Evolutionary conservation across 2,329 filamentous ascomycete species (phyloP), one percentile per base, ranked within the genome.

Genomic region (Graphilbum fragrans): DNA sequence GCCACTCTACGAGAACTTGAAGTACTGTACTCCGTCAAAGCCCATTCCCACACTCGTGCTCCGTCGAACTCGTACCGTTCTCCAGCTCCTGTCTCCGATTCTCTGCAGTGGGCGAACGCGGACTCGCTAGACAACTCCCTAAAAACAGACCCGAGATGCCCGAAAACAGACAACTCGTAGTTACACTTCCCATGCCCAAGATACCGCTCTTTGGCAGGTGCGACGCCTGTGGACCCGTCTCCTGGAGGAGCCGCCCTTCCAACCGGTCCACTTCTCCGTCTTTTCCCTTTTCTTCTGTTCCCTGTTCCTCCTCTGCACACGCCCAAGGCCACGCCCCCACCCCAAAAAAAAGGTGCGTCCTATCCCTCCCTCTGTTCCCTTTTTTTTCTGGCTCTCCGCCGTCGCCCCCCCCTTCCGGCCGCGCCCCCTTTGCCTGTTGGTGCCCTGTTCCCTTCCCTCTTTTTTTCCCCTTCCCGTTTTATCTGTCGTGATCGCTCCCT

Each of bases 401-500:
- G 14, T 25, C 20, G 25, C 16, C 32, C 37, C 25, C 27, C 43
- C 31, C 38, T 36, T 27, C 23, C 23, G 12, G 23, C 7, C 23
- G 7, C 23, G n/a, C n/a, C n/a, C n/a, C n/a, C 17, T 41, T 39
- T 36, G 36, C 29, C 39, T 45, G 20, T 43, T 21, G n/a, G n/a
- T 35, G 38, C 43, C 43, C 31, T 25, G 40, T 35, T 33, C 35
- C 39, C 39, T 41, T 42, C 42, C 34, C 35, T 36, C 37, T 38
- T 32, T 41, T 43, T 41, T 20, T 31, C 41, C 40, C 39, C 35
- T 39, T 39, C 42, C 39, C 39, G 37, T 38, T 38, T 39, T 35
- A 49, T 49, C 48, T 45, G 42, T 43, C 63, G 65, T 63, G 50
- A 44, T 49, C 50, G 48, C 40, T 43, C 34, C 33, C 27, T 31